Evolutionary conservation across 495 filamentous ascomycete genomes (phyloP), one percentile per base, ranked within the genome.

Genomic region (Acidomyces sp.): DNA sequence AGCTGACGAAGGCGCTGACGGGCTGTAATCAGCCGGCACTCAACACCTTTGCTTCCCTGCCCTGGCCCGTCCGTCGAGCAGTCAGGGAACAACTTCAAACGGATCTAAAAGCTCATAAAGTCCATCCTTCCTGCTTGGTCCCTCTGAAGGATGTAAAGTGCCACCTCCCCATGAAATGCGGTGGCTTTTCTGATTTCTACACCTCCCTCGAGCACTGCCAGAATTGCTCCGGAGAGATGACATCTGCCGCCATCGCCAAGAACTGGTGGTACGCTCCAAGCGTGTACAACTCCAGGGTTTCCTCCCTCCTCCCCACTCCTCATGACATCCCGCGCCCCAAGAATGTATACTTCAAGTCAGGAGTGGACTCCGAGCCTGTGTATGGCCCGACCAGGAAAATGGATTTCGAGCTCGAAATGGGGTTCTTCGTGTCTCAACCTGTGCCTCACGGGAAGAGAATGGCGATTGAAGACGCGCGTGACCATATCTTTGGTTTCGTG

Each of bases 201-300:
- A 62, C 57, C 26, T 63, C 60, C 20, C 50, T 66, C 6, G 49
- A 57, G 29, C 54, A 57, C 27, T 45, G 35, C 34, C 52, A 43
- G 11, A 55, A 57, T 32, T 56, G 50, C 28, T 52, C 39, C 26
- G 41, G 29, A 13, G 34, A 30, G n/a, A 49, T 53, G 51, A 43
- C 41, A 27, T 34, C 24, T n/a, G 9, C 32, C 9, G 16, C 19
- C 11, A 48, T 52, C 12, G 35, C 49, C 9, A 40, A 48, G 24
- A 57, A 57, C 41, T 57, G 41, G 32, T 48, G 23, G 26, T 36
- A 53, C 40, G 31, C 44, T 16, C 52, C 54, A 6, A 33, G 22
- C 2, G 54, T 47, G 9, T 57, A 57, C 42, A 54, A 57, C 37
- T 45, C 49, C 4, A 37, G 54, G 4, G 45, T 39, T 6, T 55